Base-by-base conservation (phyloP, 2,329 filamentous ascomycete genomes). In the Penicillium freii region DNA sequence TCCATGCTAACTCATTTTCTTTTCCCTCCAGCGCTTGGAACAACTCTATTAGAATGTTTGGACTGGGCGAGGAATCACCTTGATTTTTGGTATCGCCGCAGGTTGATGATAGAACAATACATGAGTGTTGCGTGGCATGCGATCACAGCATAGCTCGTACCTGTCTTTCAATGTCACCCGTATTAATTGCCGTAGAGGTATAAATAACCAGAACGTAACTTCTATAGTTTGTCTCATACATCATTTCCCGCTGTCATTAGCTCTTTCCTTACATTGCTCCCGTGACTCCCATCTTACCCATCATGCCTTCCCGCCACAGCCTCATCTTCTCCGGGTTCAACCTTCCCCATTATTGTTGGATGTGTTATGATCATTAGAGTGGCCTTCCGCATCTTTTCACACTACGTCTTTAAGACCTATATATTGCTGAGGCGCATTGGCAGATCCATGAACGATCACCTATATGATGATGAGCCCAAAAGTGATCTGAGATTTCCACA, bases 41-140 rank as follows among this genome's bases (percentile, higher is more conserved):
- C 44, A 96, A 96, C 73, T 94, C 90, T 0, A 82, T 87, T 56
- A 81, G 80, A 60, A 91, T 96, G 71, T 96, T 96, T 78, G 87
- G 85, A 0, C 72, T 96, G 42, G 87, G 84, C 0, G 81, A 83
- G 63, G 59, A 69, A 31, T 46, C 29, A 1, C 36, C 45, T 34
- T 55, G 36, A 55, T 36, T 36, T 15, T n/a, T 6, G 17, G 4
- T 10, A 9, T 21, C 8, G 9, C 33, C 17, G 6, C 2, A n/a
- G n/a, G 11, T 33, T 5, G 27, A 19, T 51, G 7, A 38, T 17
- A 29, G 27, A 23, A 23, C 7, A n/a, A 44, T 23, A 19, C 13
- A 13, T 17, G 6, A 9, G 19, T 44, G 9, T 9, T n/a, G 1
- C 4, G 19, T 31, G 27, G 9, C 10, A 46, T 23, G 13, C 8